Evolutionary conservation across 2,329 filamentous ascomycete species (phyloP), one percentile per base, ranked within the genome.

Genomic region (Elsinoe australis): DNA sequence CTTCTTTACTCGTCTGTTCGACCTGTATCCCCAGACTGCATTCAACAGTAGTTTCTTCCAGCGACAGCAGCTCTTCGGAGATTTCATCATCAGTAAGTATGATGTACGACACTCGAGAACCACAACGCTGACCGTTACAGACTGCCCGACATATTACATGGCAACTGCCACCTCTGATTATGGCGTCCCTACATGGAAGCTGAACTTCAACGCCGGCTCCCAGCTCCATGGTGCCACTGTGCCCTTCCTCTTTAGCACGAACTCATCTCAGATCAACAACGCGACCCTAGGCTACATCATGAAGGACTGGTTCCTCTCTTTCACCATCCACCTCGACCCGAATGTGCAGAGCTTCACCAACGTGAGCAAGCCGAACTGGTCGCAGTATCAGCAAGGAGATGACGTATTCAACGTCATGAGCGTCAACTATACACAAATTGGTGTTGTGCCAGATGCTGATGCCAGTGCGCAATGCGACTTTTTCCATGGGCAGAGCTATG

Each of bases 81-180:
- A 71, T 52, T 68, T 64, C 51, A 66, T 70, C 28, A 70, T 71
- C 54, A 61, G 44, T 47, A 26, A 2, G 44, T n/a, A n/a, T n/a
- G n/a, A n/a, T n/a, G n/a, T n/a, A n/a, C n/a, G n/a, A n/a, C n/a
- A n/a, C n/a, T n/a, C n/a, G n/a, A n/a, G n/a, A n/a, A n/a, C n/a
- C n/a, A n/a, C n/a, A n/a, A n/a, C n/a, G n/a, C n/a, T n/a, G n/a
- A n/a, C n/a, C n/a, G n/a, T n/a, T n/a, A n/a, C 14, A 50, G 31
- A 52, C 36, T 52, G 50, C 26, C 64, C 64, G 3, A 58, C 56
- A 7, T 64, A 68, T 54, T 69, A 65, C 61, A 62, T 67, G 42
- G 64, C 65, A 3, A 58, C 56, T 10, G 66, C 66, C 2, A 61
- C 63, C 49, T 51, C 53, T 2, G 53, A 56, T 42, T 51, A 21